Percentiles rank a stretch among this genome's conserved stretches.
Conservation (phyloP, 2,329 filamentous ascomycete species). For the Cordyceps farinosa region DNA sequence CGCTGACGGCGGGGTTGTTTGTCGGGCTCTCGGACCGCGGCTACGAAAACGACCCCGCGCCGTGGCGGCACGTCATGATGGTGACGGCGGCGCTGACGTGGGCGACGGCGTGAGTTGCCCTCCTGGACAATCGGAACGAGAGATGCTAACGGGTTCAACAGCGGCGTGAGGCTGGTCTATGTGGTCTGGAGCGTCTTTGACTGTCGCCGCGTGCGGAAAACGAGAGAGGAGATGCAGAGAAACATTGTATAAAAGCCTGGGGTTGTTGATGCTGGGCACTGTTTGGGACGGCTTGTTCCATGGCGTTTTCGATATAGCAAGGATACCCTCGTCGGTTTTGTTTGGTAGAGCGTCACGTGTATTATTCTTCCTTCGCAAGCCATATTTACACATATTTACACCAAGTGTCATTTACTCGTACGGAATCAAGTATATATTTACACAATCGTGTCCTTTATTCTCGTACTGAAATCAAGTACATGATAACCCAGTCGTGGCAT, state of each 20-base stretch:
- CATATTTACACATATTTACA: background rate
- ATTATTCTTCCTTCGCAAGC: no score
- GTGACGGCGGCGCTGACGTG: conserved; percentile 13
- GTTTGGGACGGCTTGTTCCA: background rate
- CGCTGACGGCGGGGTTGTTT: conserved; percentile 14
- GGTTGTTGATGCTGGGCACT: background rate
- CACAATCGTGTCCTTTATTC: no score
- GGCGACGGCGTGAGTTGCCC: conserved; percentile 6
- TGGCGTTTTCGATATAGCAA: background rate
- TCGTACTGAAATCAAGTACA: no score
- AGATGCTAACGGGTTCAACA: background rate
- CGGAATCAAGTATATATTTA: no score
- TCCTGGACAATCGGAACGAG: background rate
- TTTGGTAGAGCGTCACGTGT: background rate
- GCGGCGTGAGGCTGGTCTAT: conserved; percentile 1
- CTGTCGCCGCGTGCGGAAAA: conserved; percentile 8
- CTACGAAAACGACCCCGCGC: conserved; percentile 7
- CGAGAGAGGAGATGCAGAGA: conserved; percentile 1
- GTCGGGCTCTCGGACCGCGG: conserved; percentile 11
- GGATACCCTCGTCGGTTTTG: conserved; percentile 3
- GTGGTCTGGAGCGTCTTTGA: conserved; percentile 9
- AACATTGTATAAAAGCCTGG: background rate
- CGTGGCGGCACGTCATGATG: conserved; percentile 13
- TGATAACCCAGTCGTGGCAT: no score
- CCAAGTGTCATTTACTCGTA: no score